Evolutionary conservation across 352 stramenopile genomes (phyloP), one percentile per base, ranked within the genome.

Genomic region (Phytophthora podocarpi): DNA sequence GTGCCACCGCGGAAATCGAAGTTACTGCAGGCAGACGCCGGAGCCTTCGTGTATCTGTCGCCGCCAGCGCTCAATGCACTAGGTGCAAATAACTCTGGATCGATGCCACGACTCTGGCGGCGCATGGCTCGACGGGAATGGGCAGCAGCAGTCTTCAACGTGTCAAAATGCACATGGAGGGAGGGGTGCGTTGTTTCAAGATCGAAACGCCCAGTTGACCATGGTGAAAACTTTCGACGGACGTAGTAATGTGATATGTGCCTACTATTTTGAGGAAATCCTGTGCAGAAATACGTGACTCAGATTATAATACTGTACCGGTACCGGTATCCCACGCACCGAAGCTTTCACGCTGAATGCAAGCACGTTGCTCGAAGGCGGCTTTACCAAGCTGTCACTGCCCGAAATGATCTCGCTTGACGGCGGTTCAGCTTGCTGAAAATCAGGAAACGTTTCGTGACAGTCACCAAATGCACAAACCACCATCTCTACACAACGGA

Each of bases 1-100:
- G 21, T 34, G 27, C 32, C 20, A 27, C 36, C 27, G 16, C 56
- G 42, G 8, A 24, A 49, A 0, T 50, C 40, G 40, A 55, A 57
- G 20, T 36, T 23, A 5, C 51, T 52, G 2, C 31, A 55, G 9
- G 16, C 26, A 1, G 27, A 63, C 2, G 36, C 39, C 40, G 41
- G 23, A 36, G 39, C 18, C 34, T 67, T 71, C 9, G 28, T 31
- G 28, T 63, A 63, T 23, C 52, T 36, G 21, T 62, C 48, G 9
- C 27, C 16, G 24, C 23, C 24, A 7, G 41, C 23, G 16, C 39
- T 64, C 21, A 55, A 48, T 18, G 62, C 61, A 46, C 62, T 77
- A 23, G 77, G 74, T n/a, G 71, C 59, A 50, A 91, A 89, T 15
- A 88, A 57, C n/a, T 88, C 79, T 12, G 69, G 67, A 49, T 89